Percentiles rank a stretch among this genome's conserved stretches.
Evolutionary conservation across 2,329 filamentous ascomycete genomes (phyloP).

Genomic region (Clonostachys byssicola): DNA sequence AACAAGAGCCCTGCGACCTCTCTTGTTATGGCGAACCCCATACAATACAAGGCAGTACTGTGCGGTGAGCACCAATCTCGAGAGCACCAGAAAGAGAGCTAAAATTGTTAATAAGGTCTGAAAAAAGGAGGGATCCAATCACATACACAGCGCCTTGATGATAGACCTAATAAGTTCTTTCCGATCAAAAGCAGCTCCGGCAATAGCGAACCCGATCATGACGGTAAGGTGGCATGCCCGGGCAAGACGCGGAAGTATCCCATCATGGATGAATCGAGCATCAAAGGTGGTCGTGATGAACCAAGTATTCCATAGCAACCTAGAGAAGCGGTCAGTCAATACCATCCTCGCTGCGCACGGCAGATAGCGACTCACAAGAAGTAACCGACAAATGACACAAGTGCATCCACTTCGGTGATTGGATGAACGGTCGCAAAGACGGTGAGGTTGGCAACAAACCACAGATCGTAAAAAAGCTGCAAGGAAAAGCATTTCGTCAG

Average conservation of each 20-base stretch:
- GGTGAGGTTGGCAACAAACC: conserved; percentile 7
- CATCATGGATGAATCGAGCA: conserved; percentile 61
- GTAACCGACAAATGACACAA: conserved; percentile 3
- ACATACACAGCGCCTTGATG: conserved; percentile 32
- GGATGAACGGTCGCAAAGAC: conserved; percentile 6
- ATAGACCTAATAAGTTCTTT: conserved; percentile 27
- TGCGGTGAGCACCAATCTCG: conserved; percentile 43
- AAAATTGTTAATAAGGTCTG: neutral
- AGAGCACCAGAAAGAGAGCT: conserved; percentile 44
- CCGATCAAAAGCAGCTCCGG: conserved; percentile 43
- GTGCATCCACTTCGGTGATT: conserved; percentile 1
- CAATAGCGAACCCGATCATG: conserved; percentile 61
- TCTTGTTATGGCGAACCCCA: conserved; percentile 33
- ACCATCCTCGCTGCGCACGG: too few species aligned
- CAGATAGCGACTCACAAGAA: conserved; percentile 1
- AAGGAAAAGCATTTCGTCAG: too few species aligned
- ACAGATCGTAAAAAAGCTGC: conserved; percentile 5
- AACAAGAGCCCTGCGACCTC: conserved; percentile 24
- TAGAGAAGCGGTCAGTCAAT: conserved; percentile 4
- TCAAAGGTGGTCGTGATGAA: conserved; percentile 60
- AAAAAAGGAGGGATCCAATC: neutral
- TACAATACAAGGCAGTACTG: conserved; percentile 47
- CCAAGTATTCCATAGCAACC: conserved; percentile 65
- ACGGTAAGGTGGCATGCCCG: conserved; percentile 58
- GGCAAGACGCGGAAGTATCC: conserved; percentile 46